Evolutionary conservation across 2,329 filamentous ascomycete species (phyloP).

Genomic region (Colletotrichum godetiae): DNA sequence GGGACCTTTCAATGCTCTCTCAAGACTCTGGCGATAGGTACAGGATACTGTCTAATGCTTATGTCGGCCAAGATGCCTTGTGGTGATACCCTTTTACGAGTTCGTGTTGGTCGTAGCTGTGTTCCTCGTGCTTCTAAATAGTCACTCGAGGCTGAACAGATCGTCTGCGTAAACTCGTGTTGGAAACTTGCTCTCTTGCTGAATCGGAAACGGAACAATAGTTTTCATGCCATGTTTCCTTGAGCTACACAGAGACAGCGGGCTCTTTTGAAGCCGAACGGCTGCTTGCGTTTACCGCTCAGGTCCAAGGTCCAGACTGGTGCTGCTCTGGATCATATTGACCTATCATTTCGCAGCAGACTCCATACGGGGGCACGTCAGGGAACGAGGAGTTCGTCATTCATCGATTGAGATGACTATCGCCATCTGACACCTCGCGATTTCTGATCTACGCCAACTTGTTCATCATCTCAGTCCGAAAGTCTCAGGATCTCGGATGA

Average conservation of each 20-base stretch:
- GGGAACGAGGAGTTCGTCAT: not conserved
- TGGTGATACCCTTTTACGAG: slow-evolving; percentile 3
- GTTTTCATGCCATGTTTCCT: not conserved
- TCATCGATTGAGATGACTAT: not conserved
- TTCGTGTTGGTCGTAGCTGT: not conserved
- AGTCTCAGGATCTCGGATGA: no score
- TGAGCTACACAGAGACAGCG: not conserved
- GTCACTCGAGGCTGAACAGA: slow-evolving; percentile 13
- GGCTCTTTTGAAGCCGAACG: not conserved
- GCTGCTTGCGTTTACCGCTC: slow-evolving; percentile 11
- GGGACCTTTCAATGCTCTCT: no score
- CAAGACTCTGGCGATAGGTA: not conserved
- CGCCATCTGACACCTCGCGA: not conserved
- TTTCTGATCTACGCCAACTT: not conserved
- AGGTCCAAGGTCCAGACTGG: not conserved
- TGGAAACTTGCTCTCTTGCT: not conserved
- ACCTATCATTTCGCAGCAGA: not conserved
- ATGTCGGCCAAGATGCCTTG: not conserved
- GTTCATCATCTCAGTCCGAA: no score
- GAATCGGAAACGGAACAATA: not conserved
- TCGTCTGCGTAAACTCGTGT: not conserved
- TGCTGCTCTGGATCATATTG: not conserved
- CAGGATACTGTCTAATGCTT: not conserved
- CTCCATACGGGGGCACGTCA: not conserved
- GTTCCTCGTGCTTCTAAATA: not conserved